A percentile compares a stretch with the other conserved stretches of the same genome.
phyloP scores from a whole-genome alignment of 805 yeast species.

The Cyberlindnera japonica region DNA sequence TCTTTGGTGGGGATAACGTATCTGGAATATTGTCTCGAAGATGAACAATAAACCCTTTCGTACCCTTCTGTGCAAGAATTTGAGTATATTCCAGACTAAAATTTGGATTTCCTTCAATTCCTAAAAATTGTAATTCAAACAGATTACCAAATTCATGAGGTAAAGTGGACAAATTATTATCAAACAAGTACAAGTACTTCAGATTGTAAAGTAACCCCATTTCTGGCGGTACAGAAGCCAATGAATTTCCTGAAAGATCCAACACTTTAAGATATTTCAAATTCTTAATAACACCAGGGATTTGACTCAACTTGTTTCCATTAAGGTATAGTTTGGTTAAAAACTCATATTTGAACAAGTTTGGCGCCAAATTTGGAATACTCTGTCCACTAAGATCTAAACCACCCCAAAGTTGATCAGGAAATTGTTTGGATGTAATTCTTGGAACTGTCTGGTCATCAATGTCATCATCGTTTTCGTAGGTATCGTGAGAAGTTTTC shows the following conservation, averaged over 20 bases:
- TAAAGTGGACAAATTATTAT: constrained; percentile 69
- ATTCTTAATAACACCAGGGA: constrained; percentile 68
- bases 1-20: constrained; percentile 59
- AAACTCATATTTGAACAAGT: constrained; percentile 75
- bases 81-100: constrained; percentile 61
- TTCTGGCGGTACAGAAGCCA: constrained; percentile 74
- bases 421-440: constrained; percentile 45
- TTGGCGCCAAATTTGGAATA: constrained; percentile 62
- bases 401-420: constrained; percentile 90
- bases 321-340: constrained; percentile 82
- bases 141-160: constrained; percentile 87
- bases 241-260: constrained; percentile 76
- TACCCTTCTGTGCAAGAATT: constrained; percentile 75
- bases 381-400: constrained; percentile 91
- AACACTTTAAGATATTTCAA: constrained; percentile 74
- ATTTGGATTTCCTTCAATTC: constrained; percentile 85
- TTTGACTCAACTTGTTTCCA: constrained; percentile 67
- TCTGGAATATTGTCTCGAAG: constrained; percentile 81
- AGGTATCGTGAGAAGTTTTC: constrained; percentile 38
- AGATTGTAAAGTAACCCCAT: constrained; percentile 79
- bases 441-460: constrained; percentile 67
- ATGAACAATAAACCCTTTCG: constrained; percentile 74
- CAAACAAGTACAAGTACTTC: constrained; percentile 81
- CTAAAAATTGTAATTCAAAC: constrained; percentile 79
- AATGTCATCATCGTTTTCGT: constrained; percentile 26